Percentiles rank a stretch among this genome's conserved stretches.
These are phyloP conservation scores for Candida palmyrensis DNA, from an alignment of 805 yeast species.

Conservation along the genomic window DNA sequence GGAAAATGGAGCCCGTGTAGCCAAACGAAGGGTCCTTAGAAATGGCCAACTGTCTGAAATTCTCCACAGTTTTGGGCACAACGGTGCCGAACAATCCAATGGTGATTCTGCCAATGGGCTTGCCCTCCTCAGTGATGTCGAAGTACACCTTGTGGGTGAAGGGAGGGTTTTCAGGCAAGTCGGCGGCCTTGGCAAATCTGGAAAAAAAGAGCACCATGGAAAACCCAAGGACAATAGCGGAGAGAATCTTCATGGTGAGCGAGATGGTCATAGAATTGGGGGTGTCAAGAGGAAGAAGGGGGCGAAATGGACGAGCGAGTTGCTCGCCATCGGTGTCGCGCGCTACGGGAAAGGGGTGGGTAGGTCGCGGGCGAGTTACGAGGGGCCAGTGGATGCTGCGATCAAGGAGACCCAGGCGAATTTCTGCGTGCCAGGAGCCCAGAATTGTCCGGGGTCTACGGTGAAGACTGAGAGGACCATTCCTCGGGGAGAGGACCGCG, in stretches of 20 bases:
- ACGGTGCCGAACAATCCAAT: slow-evolving; percentile 60
- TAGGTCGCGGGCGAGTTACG: too few species aligned
- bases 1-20: slow-evolving; percentile 62
- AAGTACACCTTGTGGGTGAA: slow-evolving; percentile 80
- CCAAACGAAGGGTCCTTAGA: slow-evolving; percentile 57
- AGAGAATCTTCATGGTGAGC: slow-evolving; percentile 4
- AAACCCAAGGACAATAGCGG: not conserved
- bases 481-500: too few species aligned
- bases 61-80: slow-evolving; percentile 67
- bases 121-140: slow-evolving; percentile 77
- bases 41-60: slow-evolving; percentile 73
- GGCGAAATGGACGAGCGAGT: too few species aligned
- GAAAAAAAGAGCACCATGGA: slow-evolving; percentile 1
- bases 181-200: slow-evolving; percentile 6
- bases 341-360: too few species aligned
- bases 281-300: not conserved
- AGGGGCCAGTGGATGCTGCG: too few species aligned
- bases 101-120: slow-evolving; percentile 72
- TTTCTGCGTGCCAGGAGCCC: too few species aligned
- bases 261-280: too few species aligned
- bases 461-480: too few species aligned
- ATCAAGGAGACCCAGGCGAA: too few species aligned
- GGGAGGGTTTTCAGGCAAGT: slow-evolving; percentile 36
- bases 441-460: too few species aligned
- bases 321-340: too few species aligned